Base-by-base conservation (phyloP, 352 stramenopile genomes). In the Pythium apleroticum region DNA sequence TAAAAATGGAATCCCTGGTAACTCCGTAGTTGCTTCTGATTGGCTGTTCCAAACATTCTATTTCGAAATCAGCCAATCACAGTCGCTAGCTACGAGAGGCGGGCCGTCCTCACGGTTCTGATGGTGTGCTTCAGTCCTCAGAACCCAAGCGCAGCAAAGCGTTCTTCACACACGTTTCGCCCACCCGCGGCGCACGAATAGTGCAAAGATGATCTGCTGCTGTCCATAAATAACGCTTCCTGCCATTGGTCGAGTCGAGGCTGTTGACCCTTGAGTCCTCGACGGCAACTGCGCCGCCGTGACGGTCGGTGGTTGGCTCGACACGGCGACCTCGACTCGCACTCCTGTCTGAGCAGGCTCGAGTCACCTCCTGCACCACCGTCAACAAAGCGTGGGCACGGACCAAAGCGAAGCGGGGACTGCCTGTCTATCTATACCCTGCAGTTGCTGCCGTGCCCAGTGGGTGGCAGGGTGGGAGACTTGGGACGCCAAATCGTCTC, bases 391-490 rank as follows among this genome's bases (percentile, higher is more conserved):
- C 43, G 20, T 50, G n/a, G 20, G 20, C 43, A 50, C 43, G n/a
- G 41, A 48, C 4, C 14, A 48, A 24, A n/a, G 12, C 14, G 5
- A 10, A 50, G 10, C 43, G 43, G 20, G 43, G 43, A 28, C 43
- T 50, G 43, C 9, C 43, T 50, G 43, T 22, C 43, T 50, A 50
- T 50, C 43, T 50, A 50, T 50, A 50, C 43, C 43, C 15, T 55
- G 54, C 54, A 61, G 54, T 61, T 52, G 54, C 22, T 52, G 19
- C 49, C 24, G 28, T 55, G 28, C 49, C 6, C 24, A 20, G 9
- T 39, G 25, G 28, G 25, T 31, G 49, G 24, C 15, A 55, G 49
- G 15, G 46, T 46, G 28, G 41, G 57, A 53, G 52, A 25, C 15
- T 17, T 33, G 27, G 45, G 14, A n/a, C 31, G 31, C 37, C n/a